Percentiles rank a stretch among this genome's conserved stretches.
Conservation (phyloP, 768 basidiomycete species). For the Boletellus ananiceps region DNA sequence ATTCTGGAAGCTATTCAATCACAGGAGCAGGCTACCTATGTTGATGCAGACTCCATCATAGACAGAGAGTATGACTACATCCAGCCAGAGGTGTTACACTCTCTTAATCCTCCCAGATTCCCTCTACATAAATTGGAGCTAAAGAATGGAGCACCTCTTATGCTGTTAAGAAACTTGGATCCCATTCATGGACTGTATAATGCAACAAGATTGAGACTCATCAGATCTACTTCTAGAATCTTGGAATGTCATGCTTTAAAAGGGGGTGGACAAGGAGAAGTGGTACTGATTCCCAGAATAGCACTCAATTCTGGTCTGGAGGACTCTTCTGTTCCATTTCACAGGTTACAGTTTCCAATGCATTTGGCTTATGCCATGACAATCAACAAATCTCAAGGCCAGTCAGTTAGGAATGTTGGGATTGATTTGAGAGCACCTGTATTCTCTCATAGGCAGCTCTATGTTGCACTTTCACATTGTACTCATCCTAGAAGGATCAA, state of each 20-base stretch:
- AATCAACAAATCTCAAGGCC: conserved; percentile 39
- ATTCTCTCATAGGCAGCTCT: conserved; percentile 36
- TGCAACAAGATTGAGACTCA: conserved; percentile 29
- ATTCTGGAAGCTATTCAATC: no score
- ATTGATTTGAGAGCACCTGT: conserved; percentile 26
- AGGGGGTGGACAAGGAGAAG: conserved; percentile 3
- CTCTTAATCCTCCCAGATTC: conserved; percentile 35
- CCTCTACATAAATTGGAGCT: conserved; percentile 36
- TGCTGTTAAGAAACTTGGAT: conserved; percentile 42
- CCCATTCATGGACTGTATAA: conserved; percentile 36
- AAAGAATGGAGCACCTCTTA: conserved; percentile 34
- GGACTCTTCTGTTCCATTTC: conserved; percentile 22
- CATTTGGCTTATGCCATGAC: conserved; percentile 36
- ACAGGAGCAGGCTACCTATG: no score
- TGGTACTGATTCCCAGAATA: conserved; percentile 30
- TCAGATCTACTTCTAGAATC: conserved; percentile 18
- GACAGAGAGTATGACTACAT: conserved; percentile 23
- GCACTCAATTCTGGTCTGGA: conserved; percentile 15
- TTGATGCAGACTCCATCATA: conserved; percentile 26
- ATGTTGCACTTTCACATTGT: conserved; percentile 31
- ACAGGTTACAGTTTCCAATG: conserved; percentile 29
- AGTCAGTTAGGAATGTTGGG: conserved; percentile 31
- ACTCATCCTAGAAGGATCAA: not conserved
- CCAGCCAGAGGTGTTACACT: conserved; percentile 38
- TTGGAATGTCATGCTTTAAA: conserved; percentile 24